Base-by-base conservation (phyloP, 2,329 filamentous ascomycete genomes). In the Penicillium sp. region DNA sequence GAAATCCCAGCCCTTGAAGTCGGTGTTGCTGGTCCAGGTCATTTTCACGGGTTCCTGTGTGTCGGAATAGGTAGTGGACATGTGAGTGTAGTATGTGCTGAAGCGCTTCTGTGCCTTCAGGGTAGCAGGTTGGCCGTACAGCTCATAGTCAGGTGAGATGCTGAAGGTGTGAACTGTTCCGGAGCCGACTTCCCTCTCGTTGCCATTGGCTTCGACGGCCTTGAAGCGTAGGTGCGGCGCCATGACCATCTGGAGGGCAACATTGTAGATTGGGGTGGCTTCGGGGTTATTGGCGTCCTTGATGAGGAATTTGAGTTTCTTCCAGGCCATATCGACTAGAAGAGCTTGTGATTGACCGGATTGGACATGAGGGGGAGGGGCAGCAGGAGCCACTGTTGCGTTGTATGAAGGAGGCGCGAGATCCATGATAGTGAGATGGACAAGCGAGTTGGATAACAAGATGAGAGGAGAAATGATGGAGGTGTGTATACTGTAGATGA, bases 1-100 rank as follows among this genome's bases (percentile, higher is more conserved):
- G 55, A 69, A 69, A 45, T 69, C 64, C 65, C 67, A 70, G 2
- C 48, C 64, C 56, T 64, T 70, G 48, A 69, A 62, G 4, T 61
- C 61, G 18, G 55, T 58, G 14, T 52, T 51, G 34, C 64, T 62
- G 8, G 60, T 64, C 68, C 68, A 70, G 13, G 57, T 67, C 64
- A 70, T 62, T 29, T 62, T 55, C 2, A 54, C 54, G 0, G 64
- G 63, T 3, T 46, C 39, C 2, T 55, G 54, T 8, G 56, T 55
- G 21, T 52, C 53, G 14, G 66, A 60, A 37, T 54, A 64, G 2
- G 52, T 44, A 34, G 56, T 28, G 0, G 67, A 70, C 21, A 54
- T 53, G 55, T 69, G 56, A 7, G 59, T 65, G 52, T 70, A 70
- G 16, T 52, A 33, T 3, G 67, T 67, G 13, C 56, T 55, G 43